These are phyloP conservation scores for Camellia sinensis DNA, from an alignment of 148 eudicot genomes.

Conservation along the genomic window DNA sequence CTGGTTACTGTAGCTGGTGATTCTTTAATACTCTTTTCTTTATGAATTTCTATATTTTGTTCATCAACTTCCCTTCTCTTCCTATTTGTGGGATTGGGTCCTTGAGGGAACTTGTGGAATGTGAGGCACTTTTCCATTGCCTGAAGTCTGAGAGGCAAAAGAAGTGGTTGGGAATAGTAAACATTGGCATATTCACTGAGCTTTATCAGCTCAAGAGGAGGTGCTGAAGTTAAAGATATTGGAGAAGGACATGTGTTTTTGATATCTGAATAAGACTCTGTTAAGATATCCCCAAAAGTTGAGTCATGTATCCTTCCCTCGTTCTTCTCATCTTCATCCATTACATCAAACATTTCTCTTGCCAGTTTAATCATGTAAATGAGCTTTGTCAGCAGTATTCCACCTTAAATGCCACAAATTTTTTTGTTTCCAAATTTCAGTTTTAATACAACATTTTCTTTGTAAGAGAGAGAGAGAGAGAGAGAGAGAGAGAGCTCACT, in stretches of 20 bases:
- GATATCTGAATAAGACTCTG: conserved; percentile 33
- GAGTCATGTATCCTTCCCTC: conserved; percentile 23
- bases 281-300: conserved; percentile 26
- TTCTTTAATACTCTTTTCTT: conserved; percentile 17
- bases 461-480: not conserved
- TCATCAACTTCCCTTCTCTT: conserved; percentile 17
- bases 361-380: conserved; percentile 64
- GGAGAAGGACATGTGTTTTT: conserved; percentile 48
- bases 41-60: conserved; percentile 18
- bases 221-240: conserved; percentile 65
- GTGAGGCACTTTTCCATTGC: conserved; percentile 55
- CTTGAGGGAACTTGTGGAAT: conserved; percentile 54
- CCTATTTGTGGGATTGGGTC: conserved; percentile 18
- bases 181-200: conserved; percentile 20
- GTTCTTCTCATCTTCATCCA: conserved; percentile 66
- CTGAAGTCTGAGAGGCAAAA: conserved; percentile 55
- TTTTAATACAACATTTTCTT: not conserved
- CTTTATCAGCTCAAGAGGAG: conserved; percentile 35
- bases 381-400: conserved; percentile 45
- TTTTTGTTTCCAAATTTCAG: not conserved
- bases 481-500: conserved; percentile 32
- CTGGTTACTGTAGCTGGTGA: conserved; percentile 15
- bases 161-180: conserved; percentile 46
- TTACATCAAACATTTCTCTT: conserved; percentile 44
- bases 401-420: conserved; percentile 17